These are phyloP conservation scores for Dendrobium officinale DNA, from an alignment of 106 monocot species.

Conservation along the genomic window DNA sequence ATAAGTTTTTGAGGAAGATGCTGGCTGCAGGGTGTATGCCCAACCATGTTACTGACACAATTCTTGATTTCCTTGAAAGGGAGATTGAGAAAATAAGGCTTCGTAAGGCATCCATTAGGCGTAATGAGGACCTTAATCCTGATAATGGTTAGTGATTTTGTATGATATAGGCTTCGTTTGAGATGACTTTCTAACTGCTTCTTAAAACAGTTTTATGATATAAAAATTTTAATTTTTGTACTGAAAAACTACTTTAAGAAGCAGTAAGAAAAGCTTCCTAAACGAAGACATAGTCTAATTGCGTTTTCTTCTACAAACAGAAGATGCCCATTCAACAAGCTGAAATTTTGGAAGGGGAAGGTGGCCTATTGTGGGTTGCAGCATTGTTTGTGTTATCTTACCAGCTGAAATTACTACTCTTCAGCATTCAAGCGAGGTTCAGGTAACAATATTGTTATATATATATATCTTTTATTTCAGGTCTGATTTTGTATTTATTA, in stretches of 20 bases:
- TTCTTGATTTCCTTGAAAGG: constrained; percentile 77
- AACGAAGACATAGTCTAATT: too few species aligned
- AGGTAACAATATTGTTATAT: too few species aligned
- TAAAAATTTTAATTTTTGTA: too few species aligned
- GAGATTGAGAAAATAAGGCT: constrained; percentile 69
- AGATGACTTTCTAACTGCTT: too few species aligned
- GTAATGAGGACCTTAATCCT: background rate
- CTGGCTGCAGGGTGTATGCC: constrained; percentile 76
- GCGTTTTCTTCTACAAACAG: too few species aligned
- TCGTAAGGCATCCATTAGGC: constrained; percentile 36
- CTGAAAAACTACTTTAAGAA: too few species aligned
- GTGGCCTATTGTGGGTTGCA: background rate
- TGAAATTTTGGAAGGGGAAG: background rate
- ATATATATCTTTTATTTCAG: too few species aligned
- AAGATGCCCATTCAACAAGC: too few species aligned
- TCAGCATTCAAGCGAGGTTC: background rate
- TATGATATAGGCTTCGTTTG: background rate
- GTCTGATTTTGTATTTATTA: too few species aligned
- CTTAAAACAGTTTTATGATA: too few species aligned
- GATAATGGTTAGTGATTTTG: constrained; percentile 4
- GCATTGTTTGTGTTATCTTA: background rate
- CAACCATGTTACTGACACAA: constrained; percentile 83
- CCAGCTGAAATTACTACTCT: background rate
- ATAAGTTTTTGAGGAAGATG: constrained; percentile 82
- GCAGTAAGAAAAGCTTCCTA: too few species aligned